Percentiles rank a stretch among this genome's conserved stretches.
Conservation (phyloP, 352 stramenopile species). For the Phytophthora lateralis region DNA sequence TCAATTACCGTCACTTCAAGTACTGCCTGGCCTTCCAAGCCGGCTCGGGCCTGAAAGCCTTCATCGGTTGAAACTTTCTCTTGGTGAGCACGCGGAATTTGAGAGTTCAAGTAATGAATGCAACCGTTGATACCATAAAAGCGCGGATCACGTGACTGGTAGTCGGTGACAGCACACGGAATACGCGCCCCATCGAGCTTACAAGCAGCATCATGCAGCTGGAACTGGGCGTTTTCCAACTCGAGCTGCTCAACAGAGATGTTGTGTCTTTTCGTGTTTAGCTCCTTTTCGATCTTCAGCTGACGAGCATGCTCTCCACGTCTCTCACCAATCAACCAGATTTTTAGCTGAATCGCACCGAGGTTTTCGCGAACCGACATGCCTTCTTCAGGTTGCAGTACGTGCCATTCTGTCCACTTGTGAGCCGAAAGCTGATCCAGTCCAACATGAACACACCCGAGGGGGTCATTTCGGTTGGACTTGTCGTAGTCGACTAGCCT, state of each 20-base stretch:
- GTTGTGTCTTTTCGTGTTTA: constrained; percentile 60
- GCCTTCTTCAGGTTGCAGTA: constrained; percentile 44
- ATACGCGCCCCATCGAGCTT: constrained; percentile 76
- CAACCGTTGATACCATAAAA: constrained; percentile 85
- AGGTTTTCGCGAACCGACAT: constrained; percentile 57
- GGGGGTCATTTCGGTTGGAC: constrained; percentile 56
- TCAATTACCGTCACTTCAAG: constrained; percentile 65
- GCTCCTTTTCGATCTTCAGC: constrained; percentile 60
- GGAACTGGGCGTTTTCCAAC: constrained; percentile 69
- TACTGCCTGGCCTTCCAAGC: constrained; percentile 62
- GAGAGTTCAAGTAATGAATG: constrained; percentile 70
- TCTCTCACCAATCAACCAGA: constrained; percentile 65
- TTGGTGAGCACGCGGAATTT: constrained; percentile 63
- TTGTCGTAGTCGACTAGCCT: constrained; percentile 62
- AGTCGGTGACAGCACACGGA: constrained; percentile 65
- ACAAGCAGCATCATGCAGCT: constrained; percentile 66
- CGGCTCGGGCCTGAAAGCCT: constrained; percentile 54
- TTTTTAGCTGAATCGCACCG: constrained; percentile 57
- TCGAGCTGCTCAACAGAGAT: constrained; percentile 66
- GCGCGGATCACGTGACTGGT: constrained; percentile 60
- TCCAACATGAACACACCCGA: constrained; percentile 53
- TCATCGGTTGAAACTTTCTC: constrained; percentile 62
- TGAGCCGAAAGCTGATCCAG: constrained; percentile 57
- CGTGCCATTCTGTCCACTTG: constrained; percentile 57
- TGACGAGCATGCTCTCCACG: constrained; percentile 53